These are phyloP conservation scores for Stylosanthes scabra DNA, from an alignment of 331 rosid species.

Conservation along the genomic window DNA sequence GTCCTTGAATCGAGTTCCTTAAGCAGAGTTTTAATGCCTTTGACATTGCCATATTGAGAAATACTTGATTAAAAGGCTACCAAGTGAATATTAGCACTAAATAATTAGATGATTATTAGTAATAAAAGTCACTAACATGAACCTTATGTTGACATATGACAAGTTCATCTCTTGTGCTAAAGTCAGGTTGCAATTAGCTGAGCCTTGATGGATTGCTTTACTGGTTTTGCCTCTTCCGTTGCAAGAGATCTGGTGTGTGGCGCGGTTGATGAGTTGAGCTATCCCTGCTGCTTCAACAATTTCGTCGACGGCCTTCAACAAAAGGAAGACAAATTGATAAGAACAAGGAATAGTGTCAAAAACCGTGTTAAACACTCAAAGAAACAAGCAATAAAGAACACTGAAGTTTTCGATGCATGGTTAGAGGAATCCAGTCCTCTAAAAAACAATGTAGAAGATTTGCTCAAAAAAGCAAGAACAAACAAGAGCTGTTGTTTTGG, in stretches of 20 bases:
- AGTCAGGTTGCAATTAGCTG: neutral
- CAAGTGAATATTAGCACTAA: too few relatives aligned
- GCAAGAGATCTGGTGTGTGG: slow-evolving; percentile 22
- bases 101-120: too few relatives aligned
- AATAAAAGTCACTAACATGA: too few relatives aligned
- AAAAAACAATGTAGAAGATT: neutral
- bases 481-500: slow-evolving; percentile 25
- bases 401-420: slow-evolving; percentile 27
- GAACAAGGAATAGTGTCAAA: slow-evolving; percentile 3
- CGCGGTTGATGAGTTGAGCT: neutral
- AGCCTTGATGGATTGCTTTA: neutral
- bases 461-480: slow-evolving; percentile 25
- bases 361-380: slow-evolving; percentile 3
- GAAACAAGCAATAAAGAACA: slow-evolving; percentile 5
- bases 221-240: slow-evolving; percentile 4
- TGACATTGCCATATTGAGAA: too few relatives aligned
- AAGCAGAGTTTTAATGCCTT: too few relatives aligned
- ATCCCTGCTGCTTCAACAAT: slow-evolving; percentile 24
- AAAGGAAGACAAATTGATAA: slow-evolving; percentile 8
- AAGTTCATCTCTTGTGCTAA: neutral
- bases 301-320: slow-evolving; percentile 29
- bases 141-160: neutral
- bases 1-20: too few relatives aligned
- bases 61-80: too few relatives aligned
- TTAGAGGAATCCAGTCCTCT: slow-evolving; percentile 17